Evolutionary conservation across 1,284 basidiomycete species (phyloP), one percentile per base, ranked within the genome.

Genomic region (Violaceomyces palustris): DNA sequence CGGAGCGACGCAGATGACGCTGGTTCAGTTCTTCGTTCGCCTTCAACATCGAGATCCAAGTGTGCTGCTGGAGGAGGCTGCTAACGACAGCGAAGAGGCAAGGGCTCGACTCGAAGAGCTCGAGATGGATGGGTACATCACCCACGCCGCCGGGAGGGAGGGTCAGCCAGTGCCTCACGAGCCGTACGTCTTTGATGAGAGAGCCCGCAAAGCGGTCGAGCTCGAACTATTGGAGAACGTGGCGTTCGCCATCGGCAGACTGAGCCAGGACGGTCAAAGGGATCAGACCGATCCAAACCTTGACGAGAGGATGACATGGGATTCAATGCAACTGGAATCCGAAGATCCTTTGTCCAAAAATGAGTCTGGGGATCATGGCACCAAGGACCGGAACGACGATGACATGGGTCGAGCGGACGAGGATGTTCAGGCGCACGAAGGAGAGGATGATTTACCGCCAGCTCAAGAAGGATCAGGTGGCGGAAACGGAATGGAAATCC

Each of bases 1-100:
- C 24, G 83, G 83, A 21, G 80, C 83, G 3, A 83, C 88, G 14
- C 82, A 89, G 52, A 79, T 79, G 39, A 84, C 86, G 3, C 80
- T 94, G 39, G 86, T 92, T 11, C 81, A 87, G 57, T 77, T 93
- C 40, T 78, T 94, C 40, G 78, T 79, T 28, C 81, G 83, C 24
- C 53, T 60, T 12, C 44, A 54, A 9, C 48, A 48, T 5, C 56
- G 56, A 19, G 56, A 60, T 39, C 56, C 8, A 55, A 49, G 19
- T 47, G 50, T 18, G 56, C 14, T 8, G 15, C 30, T 6, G 9
- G 26, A 27, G 29, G 32, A 34, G 32, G 45, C 48, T 15, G 47
- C 42, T 10, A 50, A 40, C 35, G 30, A 30, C 19, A 17, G 29
- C 15, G 35, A 49, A 7, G 50, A 53, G 36, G 23, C 45, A 2